Evolutionary conservation across 768 basidiomycete species (phyloP), one percentile per base, ranked within the genome.

Genomic region (Pholiota conissans): DNA sequence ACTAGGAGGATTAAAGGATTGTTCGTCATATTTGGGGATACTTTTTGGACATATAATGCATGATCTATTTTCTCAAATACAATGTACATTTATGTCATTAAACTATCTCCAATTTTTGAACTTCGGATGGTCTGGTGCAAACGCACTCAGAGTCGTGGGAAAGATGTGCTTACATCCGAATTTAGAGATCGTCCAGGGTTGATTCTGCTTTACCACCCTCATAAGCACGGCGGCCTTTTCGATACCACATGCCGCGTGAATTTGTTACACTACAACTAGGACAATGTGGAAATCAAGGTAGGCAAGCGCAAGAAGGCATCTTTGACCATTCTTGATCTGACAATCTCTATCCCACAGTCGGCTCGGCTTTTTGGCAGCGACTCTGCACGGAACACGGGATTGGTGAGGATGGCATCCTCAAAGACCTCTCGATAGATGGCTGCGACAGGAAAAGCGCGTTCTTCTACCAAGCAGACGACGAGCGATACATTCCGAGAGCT

Each of bases 321-420:
- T 27, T 42, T 58, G 20, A 52, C 32, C 39, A 47, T 39, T 50
- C 35, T 34, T 39, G 11, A 42, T 10, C 34, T 29, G 11, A 18
- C 11, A 32, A 45, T 55, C 52, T 55, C 39, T 10, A 27, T 50
- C 24, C 37, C 22, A 46, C 30, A 98, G 96, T 98, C 87, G 93
- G 94, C 45, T 89, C 93, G 51, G 95, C 96, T 61, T 99, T 90
- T 77, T 99, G 97, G 97, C 95, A 98, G 66, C 89, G 96, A 42
- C 84, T 99, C n/a, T 98, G 97, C 66, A 92, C 93, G 14, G 97
- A 99, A 74, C 97, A 99, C 73, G 97, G 97, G n/a, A 98, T 99
- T 76, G 94, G 84, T 71, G 89, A 90, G 56, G 91, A 95, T 64
- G 97, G 97, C 27, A 93, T 93, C 58, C 85, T 98, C 48, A 95